Conservation (phyloP, 352 stramenopile genomes). For the Hyaloperonospora arabidopsidis region DNA sequence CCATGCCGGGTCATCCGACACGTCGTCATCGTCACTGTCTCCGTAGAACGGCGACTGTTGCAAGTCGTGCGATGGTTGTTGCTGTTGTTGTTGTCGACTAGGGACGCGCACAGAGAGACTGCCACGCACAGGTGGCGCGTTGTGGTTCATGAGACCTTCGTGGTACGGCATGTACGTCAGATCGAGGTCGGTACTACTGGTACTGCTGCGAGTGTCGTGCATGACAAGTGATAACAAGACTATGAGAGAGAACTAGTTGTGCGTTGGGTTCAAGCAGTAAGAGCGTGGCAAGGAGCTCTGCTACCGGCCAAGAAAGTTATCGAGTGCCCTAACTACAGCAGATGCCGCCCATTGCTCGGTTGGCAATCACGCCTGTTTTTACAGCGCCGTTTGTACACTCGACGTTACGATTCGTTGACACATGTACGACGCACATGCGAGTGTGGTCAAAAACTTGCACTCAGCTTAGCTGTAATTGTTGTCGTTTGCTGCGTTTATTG, state of each 20-base stretch:
- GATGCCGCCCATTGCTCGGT: not conserved
- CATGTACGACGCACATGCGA: too few relatives aligned
- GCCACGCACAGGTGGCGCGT: conserved; percentile 28
- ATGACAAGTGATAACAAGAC: not conserved
- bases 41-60: conserved; percentile 26
- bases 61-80: conserved; percentile 19
- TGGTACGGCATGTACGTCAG: conserved; percentile 47
- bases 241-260: too few relatives aligned
- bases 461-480: too few relatives aligned
- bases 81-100: conserved; percentile 17
- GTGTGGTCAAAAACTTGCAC: too few relatives aligned
- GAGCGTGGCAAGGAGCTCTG: not conserved
- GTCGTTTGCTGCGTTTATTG: too few relatives aligned
- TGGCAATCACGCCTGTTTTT: not conserved
- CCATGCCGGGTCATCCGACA: conserved; percentile 60
- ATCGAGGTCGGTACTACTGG: conserved; percentile 15
- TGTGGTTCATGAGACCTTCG: conserved; percentile 37
- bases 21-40: conserved; percentile 47
- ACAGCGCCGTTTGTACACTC: too few relatives aligned
- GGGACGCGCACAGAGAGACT: conserved; percentile 30
- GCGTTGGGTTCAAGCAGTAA: too few relatives aligned
- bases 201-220: not conserved
- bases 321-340: conserved; percentile 6
- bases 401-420: too few relatives aligned
- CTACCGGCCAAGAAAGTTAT: conserved; percentile 10